A percentile compares a stretch with the other conserved stretches of the same genome.
phyloP scores from a whole-genome alignment of 805 yeast species.

The Candida lessepsii region DNA sequence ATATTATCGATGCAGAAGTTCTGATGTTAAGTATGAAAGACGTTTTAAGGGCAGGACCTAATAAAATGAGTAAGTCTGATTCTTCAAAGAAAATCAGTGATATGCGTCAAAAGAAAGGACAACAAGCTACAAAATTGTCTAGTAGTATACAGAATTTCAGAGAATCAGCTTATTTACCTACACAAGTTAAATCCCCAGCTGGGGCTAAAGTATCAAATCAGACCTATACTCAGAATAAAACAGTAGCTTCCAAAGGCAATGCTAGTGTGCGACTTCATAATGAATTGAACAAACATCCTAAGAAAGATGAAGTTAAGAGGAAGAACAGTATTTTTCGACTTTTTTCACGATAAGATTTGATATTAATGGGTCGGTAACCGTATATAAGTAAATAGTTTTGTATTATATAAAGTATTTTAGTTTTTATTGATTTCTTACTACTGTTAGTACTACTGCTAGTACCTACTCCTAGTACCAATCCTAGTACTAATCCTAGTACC shows the following conservation, averaged over 20 bases:
- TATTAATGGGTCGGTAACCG: not conserved
- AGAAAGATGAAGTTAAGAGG: conserved; percentile 2
- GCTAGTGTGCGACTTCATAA: not conserved
- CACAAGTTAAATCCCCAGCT: conserved; percentile 18
- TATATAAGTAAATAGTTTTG: no score
- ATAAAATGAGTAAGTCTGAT: conserved; percentile 23
- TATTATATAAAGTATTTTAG: not conserved
- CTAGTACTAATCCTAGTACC: no score
- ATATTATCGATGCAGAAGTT: conserved; percentile 15
- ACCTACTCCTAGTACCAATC: no score
- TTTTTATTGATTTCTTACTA: no score
- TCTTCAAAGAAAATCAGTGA: conserved; percentile 34
- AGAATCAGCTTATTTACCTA: not conserved
- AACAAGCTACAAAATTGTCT: not conserved
- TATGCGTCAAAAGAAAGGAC: conserved; percentile 4
- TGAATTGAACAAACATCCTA: conserved; percentile 2
- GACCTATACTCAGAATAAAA: conserved; percentile 1
- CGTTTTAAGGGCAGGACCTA: conserved; percentile 27
- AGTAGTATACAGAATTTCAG: not conserved
- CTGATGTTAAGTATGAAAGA: conserved; percentile 27
- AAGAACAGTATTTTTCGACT: conserved; percentile 3
- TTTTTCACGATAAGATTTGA: no score
- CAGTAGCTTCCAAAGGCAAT: not conserved
- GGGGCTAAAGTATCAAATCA: conserved; percentile 20
- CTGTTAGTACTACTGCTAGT: no score